Conservation (phyloP, 306 rosid species). For the Quercus wislizeni region DNA sequence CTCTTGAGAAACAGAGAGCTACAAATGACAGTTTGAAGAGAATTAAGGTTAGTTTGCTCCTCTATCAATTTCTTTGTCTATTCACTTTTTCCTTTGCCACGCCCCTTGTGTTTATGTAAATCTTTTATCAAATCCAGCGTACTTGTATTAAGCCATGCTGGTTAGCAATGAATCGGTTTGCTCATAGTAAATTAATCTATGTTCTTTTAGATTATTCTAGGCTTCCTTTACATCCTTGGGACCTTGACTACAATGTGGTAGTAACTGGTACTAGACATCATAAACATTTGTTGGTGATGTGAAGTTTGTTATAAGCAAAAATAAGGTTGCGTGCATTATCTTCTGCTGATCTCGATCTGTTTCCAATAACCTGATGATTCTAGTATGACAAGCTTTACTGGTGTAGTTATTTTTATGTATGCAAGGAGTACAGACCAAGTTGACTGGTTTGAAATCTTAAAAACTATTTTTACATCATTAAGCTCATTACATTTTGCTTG, state of each 20-base stretch:
- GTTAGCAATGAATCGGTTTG: background rate
- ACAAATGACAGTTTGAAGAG: conserved; percentile 61
- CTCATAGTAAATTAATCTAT: background rate
- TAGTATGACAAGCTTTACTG: background rate
- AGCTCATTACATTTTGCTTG: too few relatives aligned
- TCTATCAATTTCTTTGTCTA: background rate
- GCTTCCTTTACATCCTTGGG: too few relatives aligned
- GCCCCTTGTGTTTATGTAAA: background rate
- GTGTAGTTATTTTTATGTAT: background rate
- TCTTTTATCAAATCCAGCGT: background rate
- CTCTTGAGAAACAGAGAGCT: conserved; percentile 57
- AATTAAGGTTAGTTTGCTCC: conserved; percentile 54
- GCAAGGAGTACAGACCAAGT: too few relatives aligned
- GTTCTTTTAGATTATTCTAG: background rate
- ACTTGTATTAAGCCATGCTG: background rate
- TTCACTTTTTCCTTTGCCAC: background rate
- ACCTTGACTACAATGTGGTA: too few relatives aligned
- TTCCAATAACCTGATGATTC: background rate
- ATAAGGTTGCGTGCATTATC: too few relatives aligned
- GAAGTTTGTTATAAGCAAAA: too few relatives aligned
- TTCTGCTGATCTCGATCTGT: background rate
- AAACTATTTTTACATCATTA: too few relatives aligned
- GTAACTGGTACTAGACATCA: too few relatives aligned
- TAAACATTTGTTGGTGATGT: too few relatives aligned
- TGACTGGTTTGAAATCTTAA: too few relatives aligned